A percentile compares a stretch with the other conserved stretches of the same genome.
phyloP scores from a whole-genome alignment of 1,139 yeast species.

The Blastobotrys elegans region DNA sequence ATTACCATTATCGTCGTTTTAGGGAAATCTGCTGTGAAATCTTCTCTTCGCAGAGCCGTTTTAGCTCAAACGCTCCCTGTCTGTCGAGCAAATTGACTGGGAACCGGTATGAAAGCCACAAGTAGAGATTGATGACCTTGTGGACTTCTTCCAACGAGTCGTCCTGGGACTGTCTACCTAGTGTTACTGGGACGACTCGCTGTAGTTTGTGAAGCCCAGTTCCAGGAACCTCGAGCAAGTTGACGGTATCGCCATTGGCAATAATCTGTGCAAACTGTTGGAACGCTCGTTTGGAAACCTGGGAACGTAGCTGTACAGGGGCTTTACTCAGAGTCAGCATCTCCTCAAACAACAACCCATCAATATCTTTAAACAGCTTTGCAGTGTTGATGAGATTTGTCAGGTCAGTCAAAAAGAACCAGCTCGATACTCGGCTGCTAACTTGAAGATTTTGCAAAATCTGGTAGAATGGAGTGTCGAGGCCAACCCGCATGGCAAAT shows the following conservation, averaged over 20 bases:
- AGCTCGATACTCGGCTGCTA: constrained; percentile 19
- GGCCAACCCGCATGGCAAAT: constrained; percentile 23
- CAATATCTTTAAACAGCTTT: constrained; percentile 24
- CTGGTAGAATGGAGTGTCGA: constrained; percentile 21
- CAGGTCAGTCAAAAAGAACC: constrained; percentile 25
- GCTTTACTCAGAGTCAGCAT: constrained; percentile 33
- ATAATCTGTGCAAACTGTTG: constrained; percentile 28
- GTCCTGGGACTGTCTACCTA: constrained; percentile 3
- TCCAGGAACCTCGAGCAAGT: constrained; percentile 29
- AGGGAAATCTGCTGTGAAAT: constrained; percentile 16
- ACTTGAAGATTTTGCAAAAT: constrained; percentile 22
- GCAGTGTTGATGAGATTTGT: constrained; percentile 27
- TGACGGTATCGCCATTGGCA: constrained; percentile 28
- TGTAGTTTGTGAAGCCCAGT: constrained; percentile 21
- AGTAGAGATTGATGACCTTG: constrained; percentile 58
- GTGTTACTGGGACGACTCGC: constrained; percentile 9
- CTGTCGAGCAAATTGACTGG: constrained; percentile 75
- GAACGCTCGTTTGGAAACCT: constrained; percentile 25
- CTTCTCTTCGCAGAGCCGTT: constrained; percentile 35
- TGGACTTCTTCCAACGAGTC: constrained; percentile 60
- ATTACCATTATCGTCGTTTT: not conserved
- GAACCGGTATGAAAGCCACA: constrained; percentile 86
- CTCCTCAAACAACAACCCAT: constrained; percentile 32
- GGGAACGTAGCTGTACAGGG: constrained; percentile 29
- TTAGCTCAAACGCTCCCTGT: constrained; percentile 67